Evolutionary conservation across 208 protist genomes (phyloP), one percentile per base, ranked within the genome.

Genomic region (Wallacemonas collosoma): DNA sequence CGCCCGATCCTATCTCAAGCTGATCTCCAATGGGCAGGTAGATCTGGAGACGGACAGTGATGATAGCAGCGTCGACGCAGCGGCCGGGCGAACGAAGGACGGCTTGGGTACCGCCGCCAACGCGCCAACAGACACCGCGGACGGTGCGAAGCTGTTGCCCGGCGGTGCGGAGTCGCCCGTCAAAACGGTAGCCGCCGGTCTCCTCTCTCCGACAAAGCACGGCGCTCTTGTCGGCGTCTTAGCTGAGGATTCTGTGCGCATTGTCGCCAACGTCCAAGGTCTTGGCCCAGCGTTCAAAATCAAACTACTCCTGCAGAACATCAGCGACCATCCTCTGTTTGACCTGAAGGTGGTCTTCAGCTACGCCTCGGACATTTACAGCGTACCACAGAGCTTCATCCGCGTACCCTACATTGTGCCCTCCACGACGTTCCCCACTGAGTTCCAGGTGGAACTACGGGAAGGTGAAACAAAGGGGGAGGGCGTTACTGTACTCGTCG

Each of bases 241-340:
- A 4, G 41, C 60, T 26, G 60, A 65, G 66, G 75, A 77, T 62
- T 79, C 75, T 35, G 65, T 80, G 51, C 82, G 71, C 39, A 81
- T 78, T 71, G 83, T 47, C 56, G 91, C 76, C 60, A 69, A 89
- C 15, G 96, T 98, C 35, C 95, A 98, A 70, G 97, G 97, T 7
- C 80, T 98, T 35, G 96, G 97, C 2, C 96, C 96, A 0, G 64
- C 92, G 2, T 98, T 97, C 77, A 95, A 93, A 75, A 78, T 98
- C 43, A 81, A 83, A 72, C 75, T 95, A 35, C 81, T 75, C 7
- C 55, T 98, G 17, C 82, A 93, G 79, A 98, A 98, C 80, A 79
- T 84, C 36, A 87, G 85, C 15, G 45, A 76, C 14, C 62, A 72
- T 1, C 63, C 85, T 15, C 64, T 95, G n/a, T 68, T 73, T 54